Evolutionary conservation across 2,329 filamentous ascomycete genomes (phyloP), one percentile per base, ranked within the genome.

Genomic region (Aspergillus pseudoterreus): DNA sequence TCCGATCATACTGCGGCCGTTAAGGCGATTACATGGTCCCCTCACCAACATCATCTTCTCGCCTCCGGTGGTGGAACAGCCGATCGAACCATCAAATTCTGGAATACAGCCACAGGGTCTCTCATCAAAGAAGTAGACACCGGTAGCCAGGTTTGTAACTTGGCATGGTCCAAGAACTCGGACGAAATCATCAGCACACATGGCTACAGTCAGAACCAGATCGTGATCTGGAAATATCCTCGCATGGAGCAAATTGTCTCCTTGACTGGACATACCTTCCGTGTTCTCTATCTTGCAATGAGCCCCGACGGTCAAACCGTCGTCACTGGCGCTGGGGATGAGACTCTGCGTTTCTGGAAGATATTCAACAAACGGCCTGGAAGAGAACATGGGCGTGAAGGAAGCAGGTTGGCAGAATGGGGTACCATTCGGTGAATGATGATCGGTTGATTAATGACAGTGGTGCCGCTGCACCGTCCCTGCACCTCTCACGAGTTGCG

Each of bases 201-300:
- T 67, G 94, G 94, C 6, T 99, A 96, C 75, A 92, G 87, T 61
- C 94, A 99, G 68, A 96, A 99, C 69, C 94, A 97, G 71, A 96
- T 99, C 63, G 92, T 97, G 35, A 90, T 99, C 50, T 99, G 94
- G 94, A 99, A 99, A 67, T 99, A 99, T 67, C 94, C 94, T 1
- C 92, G 87, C 60, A 97, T 99, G 94, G 90, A 90, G 45, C 94
- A 97, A 69, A 91, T 99, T 8, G 92, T 90, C 38, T 95, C 90
- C 60, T 78, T 99, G 43, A 99, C 94, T 0, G 94, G 94, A 0
- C 94, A 99, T 70, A 99, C 94, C 1, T 97, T 95, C 72, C 87
- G 94, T 65, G 94, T 99, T 11, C 79, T 99, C 3, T 99, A 97
- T 69, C 79, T 99, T 47, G 92, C 92, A 30, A 97, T 97, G 91